Evolutionary conservation across 2,329 filamentous ascomycete genomes (phyloP).

Genomic region (Phaeosphaeriaceae sp.): DNA sequence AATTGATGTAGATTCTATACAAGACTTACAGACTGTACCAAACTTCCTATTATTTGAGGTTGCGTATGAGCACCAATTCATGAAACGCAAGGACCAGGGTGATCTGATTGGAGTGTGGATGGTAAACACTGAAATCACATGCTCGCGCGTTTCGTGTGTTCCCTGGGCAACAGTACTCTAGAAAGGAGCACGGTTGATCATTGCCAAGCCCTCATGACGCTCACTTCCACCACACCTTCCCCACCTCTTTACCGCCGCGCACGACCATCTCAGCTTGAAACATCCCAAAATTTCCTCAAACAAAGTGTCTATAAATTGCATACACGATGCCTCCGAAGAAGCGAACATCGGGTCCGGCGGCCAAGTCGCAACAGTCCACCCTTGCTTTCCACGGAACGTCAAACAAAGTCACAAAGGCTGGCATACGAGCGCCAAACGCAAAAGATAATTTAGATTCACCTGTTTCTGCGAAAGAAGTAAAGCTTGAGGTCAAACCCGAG

Average conservation of each 20-base stretch:
- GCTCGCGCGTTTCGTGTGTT: conserved; percentile 33
- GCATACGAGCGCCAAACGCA: conserved; percentile 41
- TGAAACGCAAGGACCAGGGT: background rate
- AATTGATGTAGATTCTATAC: background rate
- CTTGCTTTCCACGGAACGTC: conserved; percentile 66
- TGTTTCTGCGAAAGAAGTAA: conserved; percentile 27
- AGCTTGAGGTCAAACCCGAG: conserved; percentile 1
- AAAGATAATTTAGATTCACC: conserved; percentile 51
- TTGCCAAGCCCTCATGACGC: conserved; percentile 27
- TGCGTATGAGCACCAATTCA: background rate
- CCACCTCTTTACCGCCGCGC: conserved; percentile 13
- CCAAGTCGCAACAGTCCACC: conserved; percentile 64
- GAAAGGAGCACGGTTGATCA: conserved; percentile 12
- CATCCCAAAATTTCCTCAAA: background rate
- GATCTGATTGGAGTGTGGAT: background rate
- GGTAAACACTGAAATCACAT: conserved; percentile 25
- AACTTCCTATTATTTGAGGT: background rate
- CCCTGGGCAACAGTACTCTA: conserved; percentile 31
- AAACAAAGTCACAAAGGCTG: conserved; percentile 65
- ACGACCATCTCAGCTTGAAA: conserved; percentile 6
- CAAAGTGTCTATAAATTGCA: background rate
- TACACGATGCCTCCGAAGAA: conserved; percentile 54
- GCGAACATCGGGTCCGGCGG: conserved; percentile 48
- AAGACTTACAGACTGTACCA: conserved; percentile 2
- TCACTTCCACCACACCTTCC: conserved; percentile 26